These are phyloP conservation scores for Erodium trifolium DNA, from an alignment of 441 rosid genomes.

Conservation along the genomic window DNA sequence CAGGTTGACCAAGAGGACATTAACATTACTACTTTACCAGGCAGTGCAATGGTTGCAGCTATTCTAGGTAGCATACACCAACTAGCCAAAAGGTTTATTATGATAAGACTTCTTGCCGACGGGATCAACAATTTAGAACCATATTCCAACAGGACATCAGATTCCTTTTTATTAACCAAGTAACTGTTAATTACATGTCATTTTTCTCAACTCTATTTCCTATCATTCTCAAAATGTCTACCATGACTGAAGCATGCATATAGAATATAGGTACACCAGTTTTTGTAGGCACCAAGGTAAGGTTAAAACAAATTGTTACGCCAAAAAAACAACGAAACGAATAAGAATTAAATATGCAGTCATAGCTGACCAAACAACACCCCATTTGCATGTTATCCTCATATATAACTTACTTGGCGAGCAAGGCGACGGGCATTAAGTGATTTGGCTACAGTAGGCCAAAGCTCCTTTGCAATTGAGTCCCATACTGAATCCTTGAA, in stretches of 20 bases:
- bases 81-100: no score
- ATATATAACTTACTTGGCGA: constrained; percentile 49
- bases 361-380: constrained; percentile 1
- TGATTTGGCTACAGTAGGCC: constrained; percentile 60
- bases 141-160: no score
- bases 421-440: constrained; percentile 66
- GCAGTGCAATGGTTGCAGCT: no score
- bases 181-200: no score
- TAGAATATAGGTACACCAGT: background rate
- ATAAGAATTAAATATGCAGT: background rate
- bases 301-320: background rate
- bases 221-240: background rate
- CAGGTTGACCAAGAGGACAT: no score
- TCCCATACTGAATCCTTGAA: constrained; percentile 79
- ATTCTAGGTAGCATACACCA: no score
- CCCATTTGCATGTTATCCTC: constrained; percentile 7
- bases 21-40: no score
- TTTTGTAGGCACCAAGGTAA: constrained; percentile 4
- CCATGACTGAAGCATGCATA: background rate
- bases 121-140: no score
- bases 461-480: constrained; percentile 57
- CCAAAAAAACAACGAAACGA: background rate
- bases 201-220: no score
- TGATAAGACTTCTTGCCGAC: no score
- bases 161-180: no score